Percentiles rank a stretch among this genome's conserved stretches.
Conservation (phyloP, 2,329 filamentous ascomycete species). For the Microcyclosporella mali region DNA sequence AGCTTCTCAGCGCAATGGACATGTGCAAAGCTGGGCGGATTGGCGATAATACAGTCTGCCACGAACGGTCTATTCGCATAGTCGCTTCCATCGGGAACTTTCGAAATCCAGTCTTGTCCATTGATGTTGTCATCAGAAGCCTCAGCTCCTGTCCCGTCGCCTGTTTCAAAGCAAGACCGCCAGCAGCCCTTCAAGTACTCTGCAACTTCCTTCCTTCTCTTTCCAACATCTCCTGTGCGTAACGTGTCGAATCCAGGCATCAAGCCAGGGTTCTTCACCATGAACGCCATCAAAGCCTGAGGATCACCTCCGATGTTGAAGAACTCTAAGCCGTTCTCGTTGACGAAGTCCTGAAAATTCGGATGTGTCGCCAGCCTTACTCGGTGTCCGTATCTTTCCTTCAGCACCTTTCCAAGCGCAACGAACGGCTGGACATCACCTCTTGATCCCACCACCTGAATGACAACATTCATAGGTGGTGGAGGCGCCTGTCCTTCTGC, state of each 20-base stretch:
- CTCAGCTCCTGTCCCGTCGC: conserved; percentile 52
- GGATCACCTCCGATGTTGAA: conserved; percentile 48
- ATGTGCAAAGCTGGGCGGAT: conserved; percentile 71
- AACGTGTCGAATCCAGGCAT: conserved; percentile 77
- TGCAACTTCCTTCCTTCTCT: conserved; percentile 66
- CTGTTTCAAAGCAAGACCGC: conserved; percentile 76
- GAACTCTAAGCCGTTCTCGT: conserved; percentile 46
- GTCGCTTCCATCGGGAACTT: conserved; percentile 35
- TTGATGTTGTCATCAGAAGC: conserved; percentile 36
- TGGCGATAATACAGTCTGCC: conserved; percentile 74
- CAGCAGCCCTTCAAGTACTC: conserved; percentile 80
- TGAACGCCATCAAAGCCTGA: conserved; percentile 60
- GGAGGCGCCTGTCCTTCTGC: conserved; percentile 51
- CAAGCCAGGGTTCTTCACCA: conserved; percentile 82
- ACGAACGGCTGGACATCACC: conserved; percentile 49
- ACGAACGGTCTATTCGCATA: conserved; percentile 60
- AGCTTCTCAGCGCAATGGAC: conserved; percentile 69
- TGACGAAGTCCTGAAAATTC: conserved; percentile 45
- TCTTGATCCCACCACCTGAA: conserved; percentile 45
- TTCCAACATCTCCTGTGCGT: conserved; percentile 69
- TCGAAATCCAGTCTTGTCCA: conserved; percentile 41
- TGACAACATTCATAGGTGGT: conserved; percentile 44
- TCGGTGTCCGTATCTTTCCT: conserved; percentile 44
- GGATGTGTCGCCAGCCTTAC: conserved; percentile 46
- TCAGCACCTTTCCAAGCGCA: conserved; percentile 44